These are phyloP conservation scores for Coniochaeta sp. DNA, from an alignment of 2,329 filamentous ascomycete species.

Conservation along the genomic window DNA sequence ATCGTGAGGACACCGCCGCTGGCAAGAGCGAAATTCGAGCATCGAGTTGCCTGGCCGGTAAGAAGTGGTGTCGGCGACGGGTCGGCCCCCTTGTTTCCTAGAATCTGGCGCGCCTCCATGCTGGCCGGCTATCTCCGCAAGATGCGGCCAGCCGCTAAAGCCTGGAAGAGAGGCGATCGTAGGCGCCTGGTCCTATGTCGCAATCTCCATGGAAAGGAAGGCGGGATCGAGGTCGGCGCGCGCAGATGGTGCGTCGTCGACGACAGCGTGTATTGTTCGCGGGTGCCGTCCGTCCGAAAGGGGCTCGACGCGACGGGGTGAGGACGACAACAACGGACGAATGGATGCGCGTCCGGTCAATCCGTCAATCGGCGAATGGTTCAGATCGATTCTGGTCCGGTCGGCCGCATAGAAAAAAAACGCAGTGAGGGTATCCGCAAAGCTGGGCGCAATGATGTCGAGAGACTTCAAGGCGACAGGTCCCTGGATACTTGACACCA, in stretches of 20 bases:
- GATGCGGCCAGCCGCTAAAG: slow-evolving; percentile 18
- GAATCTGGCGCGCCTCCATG: slow-evolving; percentile 18
- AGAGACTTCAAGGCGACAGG: neutral
- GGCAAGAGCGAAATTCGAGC: slow-evolving; percentile 15
- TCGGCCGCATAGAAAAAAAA: too few species aligned
- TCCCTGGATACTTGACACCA: slow-evolving; percentile 1
- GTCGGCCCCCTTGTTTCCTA: slow-evolving; percentile 10
- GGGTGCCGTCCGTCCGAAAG: neutral
- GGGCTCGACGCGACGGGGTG: neutral
- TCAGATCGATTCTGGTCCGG: too few species aligned
- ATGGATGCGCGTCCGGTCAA: neutral
- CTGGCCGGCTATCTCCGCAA: slow-evolving; percentile 8
- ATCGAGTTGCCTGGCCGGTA: slow-evolving; percentile 11
- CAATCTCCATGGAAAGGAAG: slow-evolving; percentile 18
- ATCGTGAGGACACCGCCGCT: slow-evolving; percentile 16
- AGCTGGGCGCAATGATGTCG: neutral
- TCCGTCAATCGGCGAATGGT: too few species aligned
- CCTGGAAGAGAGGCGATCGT: slow-evolving; percentile 10
- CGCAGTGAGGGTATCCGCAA: too few species aligned
- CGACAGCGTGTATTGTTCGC: neutral
- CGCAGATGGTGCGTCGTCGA: slow-evolving; percentile 4
- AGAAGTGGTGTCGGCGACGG: slow-evolving; percentile 11
- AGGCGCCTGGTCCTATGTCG: slow-evolving; percentile 14
- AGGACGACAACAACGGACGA: neutral
- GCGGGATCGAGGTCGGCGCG: neutral